Evolutionary conservation across 2,329 filamentous ascomycete genomes (phyloP), one percentile per base, ranked within the genome.

Genomic region (Aspergillus chevalieri): DNA sequence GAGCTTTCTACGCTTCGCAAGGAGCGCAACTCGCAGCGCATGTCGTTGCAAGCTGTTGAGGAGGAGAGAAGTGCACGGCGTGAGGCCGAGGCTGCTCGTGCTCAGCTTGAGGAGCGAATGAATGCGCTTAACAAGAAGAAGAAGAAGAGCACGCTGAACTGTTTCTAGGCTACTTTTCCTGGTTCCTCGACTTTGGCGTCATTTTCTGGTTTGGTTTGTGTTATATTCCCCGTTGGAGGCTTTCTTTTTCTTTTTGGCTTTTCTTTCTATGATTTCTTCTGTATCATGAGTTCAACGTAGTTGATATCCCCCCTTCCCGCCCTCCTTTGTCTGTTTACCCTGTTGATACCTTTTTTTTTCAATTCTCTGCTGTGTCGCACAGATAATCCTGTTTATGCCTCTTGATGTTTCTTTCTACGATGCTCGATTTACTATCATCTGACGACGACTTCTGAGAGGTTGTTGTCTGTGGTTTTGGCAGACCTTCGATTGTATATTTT

Each of bases 91-190:
- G 83, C 87, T 57, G 93, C 93, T 41, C 80, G 87, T 47, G 87
- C 86, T 36, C 88, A 95, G 63, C 81, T 98, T 22, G 92, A 98
- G 73, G 89, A 95, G 75, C 83, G 92, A 49, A 98, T 98, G 84
- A 90, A 92, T 64, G 85, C 87, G 51, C 86, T 93, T 68, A 91
- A 85, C 72, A 86, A 87, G 75, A 93, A 94, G 78, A 95, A 92
- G 80, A 91, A 94, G 73, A 78, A 78, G 82, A 95, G 95, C 81
- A 91, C 87, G 59, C 80, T 98, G 71, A 97, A 96, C 77, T 98
- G 93, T 80, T 98, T 98, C 78, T 96, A 89, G 72, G 44, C 3
- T 21, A 7, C 4, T 14, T 26, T 12, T 39, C 36, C n/a, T 39
- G 14, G 8, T 39, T 9, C 14, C 21, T 19, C 15, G 36, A 15